These are phyloP conservation scores for Ensete ventricosum DNA, from an alignment of 176 grass and related monocot species.

Conservation along the genomic window DNA sequence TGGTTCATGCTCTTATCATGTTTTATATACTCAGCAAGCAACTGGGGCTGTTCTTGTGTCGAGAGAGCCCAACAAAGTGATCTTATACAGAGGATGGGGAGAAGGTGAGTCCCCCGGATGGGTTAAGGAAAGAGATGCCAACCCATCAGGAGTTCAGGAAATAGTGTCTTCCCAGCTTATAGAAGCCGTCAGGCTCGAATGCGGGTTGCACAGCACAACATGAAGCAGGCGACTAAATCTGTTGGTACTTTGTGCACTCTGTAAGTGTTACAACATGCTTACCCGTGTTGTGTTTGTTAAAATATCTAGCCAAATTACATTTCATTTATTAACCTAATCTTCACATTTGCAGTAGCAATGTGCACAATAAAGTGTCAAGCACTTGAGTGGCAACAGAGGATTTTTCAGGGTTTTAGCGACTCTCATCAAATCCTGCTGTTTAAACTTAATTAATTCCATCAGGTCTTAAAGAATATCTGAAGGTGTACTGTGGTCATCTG, in stretches of 20 bases:
- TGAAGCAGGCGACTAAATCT: neutral
- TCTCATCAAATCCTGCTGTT: too few species aligned
- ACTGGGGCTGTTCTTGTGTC: slow-evolving; percentile 70
- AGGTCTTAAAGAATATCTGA: too few species aligned
- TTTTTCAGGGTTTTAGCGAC: too few species aligned
- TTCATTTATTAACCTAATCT: neutral
- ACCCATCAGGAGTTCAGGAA: slow-evolving; percentile 18
- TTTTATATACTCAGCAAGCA: slow-evolving; percentile 43
- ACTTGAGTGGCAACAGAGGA: too few species aligned
- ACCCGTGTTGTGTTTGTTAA: too few species aligned
- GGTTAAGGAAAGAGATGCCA: slow-evolving; percentile 11
- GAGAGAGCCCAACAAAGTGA: slow-evolving; percentile 77
- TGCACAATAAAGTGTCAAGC: neutral
- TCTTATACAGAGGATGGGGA: slow-evolving; percentile 78
- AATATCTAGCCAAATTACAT: neutral
- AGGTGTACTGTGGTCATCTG: too few species aligned
- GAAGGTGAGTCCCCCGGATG: slow-evolving; percentile 33
- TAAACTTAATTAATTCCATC: too few species aligned
- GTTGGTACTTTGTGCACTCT: too few species aligned
- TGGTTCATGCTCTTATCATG: neutral
- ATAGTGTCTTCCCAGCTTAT: slow-evolving; percentile 63
- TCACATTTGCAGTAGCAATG: neutral
- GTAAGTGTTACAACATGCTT: too few species aligned
- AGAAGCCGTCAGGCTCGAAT: slow-evolving; percentile 77
- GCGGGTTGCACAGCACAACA: slow-evolving; percentile 37